These are phyloP conservation scores for Climacium dendroides DNA, from an alignment of 225 moss, liverwort and hornwort genomes.

Conservation along the genomic window DNA sequence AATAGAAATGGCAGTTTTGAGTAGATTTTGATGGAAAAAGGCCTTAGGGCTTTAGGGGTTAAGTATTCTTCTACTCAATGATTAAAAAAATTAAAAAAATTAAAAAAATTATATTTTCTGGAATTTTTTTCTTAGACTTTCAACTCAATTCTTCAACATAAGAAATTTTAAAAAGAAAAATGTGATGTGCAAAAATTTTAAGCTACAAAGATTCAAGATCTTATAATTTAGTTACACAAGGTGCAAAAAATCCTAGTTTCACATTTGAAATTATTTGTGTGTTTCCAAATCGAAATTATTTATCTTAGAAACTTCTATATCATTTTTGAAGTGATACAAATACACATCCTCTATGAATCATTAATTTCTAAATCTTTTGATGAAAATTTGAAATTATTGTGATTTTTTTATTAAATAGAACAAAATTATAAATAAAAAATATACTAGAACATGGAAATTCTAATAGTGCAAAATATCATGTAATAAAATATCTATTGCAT, in stretches of 20 bases:
- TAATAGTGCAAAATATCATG: background rate
- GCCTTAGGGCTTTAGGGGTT: no score
- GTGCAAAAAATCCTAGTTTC: background rate
- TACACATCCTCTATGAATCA: rapidly evolving
- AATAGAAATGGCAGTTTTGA: no score
- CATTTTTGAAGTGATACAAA: background rate
- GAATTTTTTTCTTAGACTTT: background rate
- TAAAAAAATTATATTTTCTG: no score
- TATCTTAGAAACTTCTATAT: background rate
- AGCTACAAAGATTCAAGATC: background rate
- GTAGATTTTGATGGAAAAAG: no score
- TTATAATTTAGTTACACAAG: background rate
- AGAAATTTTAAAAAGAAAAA: background rate
- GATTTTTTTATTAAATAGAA: no score
- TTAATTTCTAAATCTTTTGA: background rate
- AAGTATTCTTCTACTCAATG: no score
- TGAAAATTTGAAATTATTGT: background rate
- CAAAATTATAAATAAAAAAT: no score
- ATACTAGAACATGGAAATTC: background rate
- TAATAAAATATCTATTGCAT: background rate
- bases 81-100: no score
- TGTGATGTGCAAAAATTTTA: no score
- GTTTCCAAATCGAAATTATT: background rate
- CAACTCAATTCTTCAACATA: background rate
- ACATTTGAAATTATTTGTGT: background rate